These are phyloP conservation scores for Penicillium sp. DNA, from an alignment of 2,329 filamentous ascomycete species.

Conservation along the genomic window DNA sequence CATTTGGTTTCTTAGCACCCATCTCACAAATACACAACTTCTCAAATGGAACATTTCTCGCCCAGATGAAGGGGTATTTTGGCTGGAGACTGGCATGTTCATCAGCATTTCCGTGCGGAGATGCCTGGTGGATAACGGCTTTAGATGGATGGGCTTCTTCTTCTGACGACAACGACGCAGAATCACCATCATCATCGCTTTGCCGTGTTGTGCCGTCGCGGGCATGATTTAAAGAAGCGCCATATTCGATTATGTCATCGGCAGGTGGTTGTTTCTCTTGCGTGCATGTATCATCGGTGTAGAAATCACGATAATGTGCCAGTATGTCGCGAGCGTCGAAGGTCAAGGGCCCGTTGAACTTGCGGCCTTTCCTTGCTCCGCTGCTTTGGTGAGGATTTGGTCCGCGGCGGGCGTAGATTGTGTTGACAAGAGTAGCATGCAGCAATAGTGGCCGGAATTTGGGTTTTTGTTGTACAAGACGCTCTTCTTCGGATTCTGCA, in stretches of 20 bases:
- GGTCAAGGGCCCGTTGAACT: constrained; percentile 41
- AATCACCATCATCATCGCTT: constrained; percentile 2
- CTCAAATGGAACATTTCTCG: constrained; percentile 63
- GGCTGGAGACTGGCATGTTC: constrained; percentile 16
- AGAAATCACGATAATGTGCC: constrained; percentile 32
- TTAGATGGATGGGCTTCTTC: constrained; percentile 15
- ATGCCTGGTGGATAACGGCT: not conserved
- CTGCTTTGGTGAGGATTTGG: constrained; percentile 2
- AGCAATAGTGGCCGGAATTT: constrained; percentile 60
- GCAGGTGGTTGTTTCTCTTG: constrained; percentile 15
- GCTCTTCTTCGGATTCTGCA: constrained; percentile 8
- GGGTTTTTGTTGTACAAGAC: constrained; percentile 16
- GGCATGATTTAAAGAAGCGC: not conserved
- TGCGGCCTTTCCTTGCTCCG: constrained; percentile 12
- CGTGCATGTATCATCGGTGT: constrained; percentile 24
- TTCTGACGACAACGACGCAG: constrained; percentile 3
- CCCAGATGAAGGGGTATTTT: constrained; percentile 60
- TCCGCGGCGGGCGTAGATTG: constrained; percentile 58
- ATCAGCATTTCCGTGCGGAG: constrained; percentile 2
- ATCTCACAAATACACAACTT: constrained; percentile 77
- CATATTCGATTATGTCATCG: not conserved
- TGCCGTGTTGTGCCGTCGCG: not conserved
- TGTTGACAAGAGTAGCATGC: constrained; percentile 84
- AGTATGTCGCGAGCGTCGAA: constrained; percentile 35
- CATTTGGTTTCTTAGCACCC: constrained; percentile 68